Percentiles rank a stretch among this genome's conserved stretches.
These are phyloP conservation scores for Lepidium africanum DNA, from an alignment of 345 rosid genomes.

Conservation along the genomic window DNA sequence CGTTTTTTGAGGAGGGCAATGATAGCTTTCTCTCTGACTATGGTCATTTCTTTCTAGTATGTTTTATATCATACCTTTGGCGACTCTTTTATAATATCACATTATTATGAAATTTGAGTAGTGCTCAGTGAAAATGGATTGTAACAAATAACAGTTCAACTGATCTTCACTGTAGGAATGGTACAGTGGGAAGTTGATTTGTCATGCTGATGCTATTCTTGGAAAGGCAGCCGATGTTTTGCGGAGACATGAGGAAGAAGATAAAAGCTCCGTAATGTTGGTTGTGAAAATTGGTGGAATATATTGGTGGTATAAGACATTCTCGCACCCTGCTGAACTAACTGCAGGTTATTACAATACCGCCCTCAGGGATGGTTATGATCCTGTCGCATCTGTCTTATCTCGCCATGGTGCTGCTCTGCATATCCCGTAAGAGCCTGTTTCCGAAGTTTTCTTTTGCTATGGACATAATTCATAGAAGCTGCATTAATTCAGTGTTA, in stretches of 20 bases:
- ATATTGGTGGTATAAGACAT: conserved; percentile 62
- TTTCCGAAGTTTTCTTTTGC: not conserved
- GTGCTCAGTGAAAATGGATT: not conserved
- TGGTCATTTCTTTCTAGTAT: conserved; percentile 64
- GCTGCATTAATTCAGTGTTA: not conserved
- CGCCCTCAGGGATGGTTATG: conserved; percentile 55
- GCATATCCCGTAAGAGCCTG: conserved; percentile 45
- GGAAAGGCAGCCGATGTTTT: conserved; percentile 51
- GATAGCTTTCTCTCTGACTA: conserved; percentile 63
- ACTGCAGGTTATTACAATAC: conserved; percentile 63
- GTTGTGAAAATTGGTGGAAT: conserved; percentile 65
- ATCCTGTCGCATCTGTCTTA: conserved; percentile 49
- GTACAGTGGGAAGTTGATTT: conserved; percentile 64
- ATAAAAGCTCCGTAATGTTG: conserved; percentile 37
- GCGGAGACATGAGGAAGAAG: conserved; percentile 39
- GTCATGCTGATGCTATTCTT: conserved; percentile 65
- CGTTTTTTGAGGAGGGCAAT: conserved; percentile 58
- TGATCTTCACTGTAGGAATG: conserved; percentile 43
- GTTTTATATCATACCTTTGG: conserved; percentile 15
- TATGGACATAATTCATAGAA: not conserved
- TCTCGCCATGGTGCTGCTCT: conserved; percentile 68
- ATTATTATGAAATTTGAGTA: conserved; percentile 1
- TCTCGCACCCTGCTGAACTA: conserved; percentile 56
- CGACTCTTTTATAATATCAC: not conserved
- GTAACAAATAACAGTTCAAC: not conserved